phyloP scores from a whole-genome alignment of 176 grass and related monocot genomes.

The Typha latifolia region DNA sequence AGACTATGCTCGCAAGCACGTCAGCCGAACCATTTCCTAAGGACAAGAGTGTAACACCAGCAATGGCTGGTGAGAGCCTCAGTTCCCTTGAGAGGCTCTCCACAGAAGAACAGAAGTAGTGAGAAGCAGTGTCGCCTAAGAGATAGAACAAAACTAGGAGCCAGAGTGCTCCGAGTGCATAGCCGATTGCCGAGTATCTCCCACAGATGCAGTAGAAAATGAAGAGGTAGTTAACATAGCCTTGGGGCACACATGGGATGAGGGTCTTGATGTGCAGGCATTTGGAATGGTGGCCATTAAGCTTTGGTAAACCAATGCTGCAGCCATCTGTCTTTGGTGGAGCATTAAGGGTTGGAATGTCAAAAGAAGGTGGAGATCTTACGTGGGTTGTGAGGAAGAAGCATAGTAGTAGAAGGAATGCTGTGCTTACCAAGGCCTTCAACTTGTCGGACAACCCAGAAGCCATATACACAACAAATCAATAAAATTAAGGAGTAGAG shows the following conservation, averaged over 20 bases:
- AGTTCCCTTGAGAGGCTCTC: conserved; percentile 9
- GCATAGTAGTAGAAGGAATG: conserved; percentile 1
- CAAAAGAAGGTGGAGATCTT: conserved; percentile 3
- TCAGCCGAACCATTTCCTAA: conserved; percentile 1
- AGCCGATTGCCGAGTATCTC: background rate
- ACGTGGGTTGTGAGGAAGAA: conserved; percentile 10
- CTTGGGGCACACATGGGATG: conserved; percentile 3
- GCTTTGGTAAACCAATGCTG: background rate
- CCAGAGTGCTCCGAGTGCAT: conserved; percentile 1
- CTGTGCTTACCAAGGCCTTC: conserved; percentile 31
- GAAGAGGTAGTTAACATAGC: conserved; percentile 6
- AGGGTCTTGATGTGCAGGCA: conserved; percentile 3
- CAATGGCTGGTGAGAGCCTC: conserved; percentile 1
- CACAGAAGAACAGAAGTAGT: conserved; percentile 7
- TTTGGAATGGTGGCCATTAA: background rate
- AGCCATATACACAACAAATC: conserved; percentile 24
- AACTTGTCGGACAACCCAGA: background rate
- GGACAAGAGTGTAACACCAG: background rate
- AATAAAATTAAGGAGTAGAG: background rate
- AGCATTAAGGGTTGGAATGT: background rate
- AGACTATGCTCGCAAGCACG: background rate
- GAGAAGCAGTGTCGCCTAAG: conserved; percentile 6
- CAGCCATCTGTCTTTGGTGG: background rate
- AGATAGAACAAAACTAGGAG: conserved; percentile 5
- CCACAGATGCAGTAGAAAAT: conserved; percentile 3